Conservation (phyloP, 1,284 basidiomycete genomes). For the Ustilago trichophora region DNA sequence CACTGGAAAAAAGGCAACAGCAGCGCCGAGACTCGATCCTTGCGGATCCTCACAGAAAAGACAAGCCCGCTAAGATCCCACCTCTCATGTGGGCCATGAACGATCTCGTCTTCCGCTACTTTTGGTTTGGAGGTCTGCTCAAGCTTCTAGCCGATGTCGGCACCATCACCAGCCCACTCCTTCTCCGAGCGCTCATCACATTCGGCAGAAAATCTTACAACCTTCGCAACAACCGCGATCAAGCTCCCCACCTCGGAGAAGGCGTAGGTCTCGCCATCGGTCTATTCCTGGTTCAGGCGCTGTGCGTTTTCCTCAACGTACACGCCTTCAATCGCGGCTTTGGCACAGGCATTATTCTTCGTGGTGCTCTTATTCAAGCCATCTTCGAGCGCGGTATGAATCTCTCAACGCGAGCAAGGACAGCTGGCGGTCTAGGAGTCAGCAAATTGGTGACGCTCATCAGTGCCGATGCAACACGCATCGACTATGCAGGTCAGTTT, state of each 20-base stretch:
- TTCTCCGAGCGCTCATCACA: constrained; percentile 74
- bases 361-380: constrained; percentile 34
- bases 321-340: constrained; percentile 44
- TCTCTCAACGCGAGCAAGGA: constrained; percentile 23
- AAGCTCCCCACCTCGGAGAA: constrained; percentile 69
- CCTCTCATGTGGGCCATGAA: constrained; percentile 35
- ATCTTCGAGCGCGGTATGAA: constrained; percentile 36
- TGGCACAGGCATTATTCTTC: constrained; percentile 33
- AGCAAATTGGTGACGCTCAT: constrained; percentile 79
- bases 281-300: constrained; percentile 34
- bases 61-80: constrained; percentile 23
- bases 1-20: constrained; percentile 5
- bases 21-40: not conserved
- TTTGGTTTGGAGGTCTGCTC: constrained; percentile 41
- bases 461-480: constrained; percentile 68
- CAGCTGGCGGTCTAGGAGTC: constrained; percentile 67
- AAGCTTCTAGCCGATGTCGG: constrained; percentile 27
- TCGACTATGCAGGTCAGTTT: constrained; percentile 44
- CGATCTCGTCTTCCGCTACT: constrained; percentile 32
- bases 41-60: constrained; percentile 2
- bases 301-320: constrained; percentile 38
- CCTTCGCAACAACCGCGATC: constrained; percentile 69
- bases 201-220: constrained; percentile 77
- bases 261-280: constrained; percentile 80
- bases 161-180: constrained; percentile 43